Base-by-base conservation (phyloP, 1,139 yeast species). In the Zygotorulaspora mrakii region DNA sequence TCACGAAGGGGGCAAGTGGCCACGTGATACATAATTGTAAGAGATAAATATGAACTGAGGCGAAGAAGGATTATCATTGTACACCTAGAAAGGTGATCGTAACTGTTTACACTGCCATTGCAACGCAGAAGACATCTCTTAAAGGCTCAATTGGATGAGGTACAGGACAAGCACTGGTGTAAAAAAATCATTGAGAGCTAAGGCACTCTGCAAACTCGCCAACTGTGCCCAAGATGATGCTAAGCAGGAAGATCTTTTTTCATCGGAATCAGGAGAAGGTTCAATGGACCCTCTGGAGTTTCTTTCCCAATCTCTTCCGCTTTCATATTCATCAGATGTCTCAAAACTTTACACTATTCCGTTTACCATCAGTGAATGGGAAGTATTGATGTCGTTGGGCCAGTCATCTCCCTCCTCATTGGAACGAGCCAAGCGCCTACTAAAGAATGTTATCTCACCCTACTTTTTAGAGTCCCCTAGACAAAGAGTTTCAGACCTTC, bases 371-470 rank as follows among this genome's bases (percentile, higher is more conserved):
- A 74, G 74, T 39, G 95, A 87, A 58, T 73, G 79, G 54, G 95
- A 88, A 55, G 77, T 82, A 4, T 64, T 88, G 42, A 55, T 79
- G 37, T 86, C 95, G 0, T 64, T 87, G 18, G 76, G 86, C 13
- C 71, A 81, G 6, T 49, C 62, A 2, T 56, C 54, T 25, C 69
- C 77, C 8, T 57, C 66, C 43, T 68, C 69, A 36, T 55, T 62
- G 14, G 59, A 57, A 4, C 80, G 79, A 42, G 88, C 84, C 1
- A 59, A 63, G 11, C 57, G 68, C 7, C 62, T 86, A 22, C 58
- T 81, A 23, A 64, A 69, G 9, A 50, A 54, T 17, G 76, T 80
- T 42, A 68, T 88, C 33, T 62, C 75, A 4, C 64, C 70, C 5
- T 85, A 84, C 53, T 70, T 87, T 33, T 53, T 74, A 38, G 85